Evolutionary conservation across 805 yeast genomes (phyloP), one percentile per base, ranked within the genome.

Genomic region (Saccharomycopsis javanensis): DNA sequence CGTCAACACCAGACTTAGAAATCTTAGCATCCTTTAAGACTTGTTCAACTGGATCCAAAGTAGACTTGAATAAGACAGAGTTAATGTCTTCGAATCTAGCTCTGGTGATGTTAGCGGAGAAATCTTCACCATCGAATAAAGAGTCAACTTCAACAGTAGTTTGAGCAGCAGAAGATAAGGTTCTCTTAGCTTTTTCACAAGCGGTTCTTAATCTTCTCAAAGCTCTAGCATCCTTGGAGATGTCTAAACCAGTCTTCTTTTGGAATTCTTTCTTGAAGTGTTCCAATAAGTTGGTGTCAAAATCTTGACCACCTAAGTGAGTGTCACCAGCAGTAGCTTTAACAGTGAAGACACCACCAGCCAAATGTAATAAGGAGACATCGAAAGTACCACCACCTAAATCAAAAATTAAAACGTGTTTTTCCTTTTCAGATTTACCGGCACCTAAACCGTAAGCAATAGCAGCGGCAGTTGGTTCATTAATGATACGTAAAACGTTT

Each of bases 281-380:
- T 76, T 83, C 92, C 67, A 91, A 86, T 73, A 92, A 81, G 85
- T 91, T 88, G 81, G 90, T 86, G 79, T 91, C 98, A 76, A 91
- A 91, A 79, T 91, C 98, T 82, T 91, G 96, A 83, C 98, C 98
- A 83, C 98, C 98, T 79, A 91, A 85, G 79, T 91, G 98, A 68
- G 98, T 91, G 80, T 91, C 97, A 88, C 98, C 98, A 69, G 97
- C 96, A 66, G 97, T 90, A 66, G 97, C 90, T 81, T 90, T 90
- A 68, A 90, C 97, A 74, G 90, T 92, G 81, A 90, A 90, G 69
- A 90, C 88, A 78, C 97, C 97, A 71, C 90, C 97, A 71, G 89
- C 96, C 70, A 90, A 88, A 72, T 91, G 83, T 72, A 90, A 80
- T 64, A 90, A 80, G 55, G 97, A 91, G 58, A 90, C 97, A 87